These are phyloP conservation scores for Senna siamea DNA, from an alignment of 306 rosid genomes.

Conservation along the genomic window DNA sequence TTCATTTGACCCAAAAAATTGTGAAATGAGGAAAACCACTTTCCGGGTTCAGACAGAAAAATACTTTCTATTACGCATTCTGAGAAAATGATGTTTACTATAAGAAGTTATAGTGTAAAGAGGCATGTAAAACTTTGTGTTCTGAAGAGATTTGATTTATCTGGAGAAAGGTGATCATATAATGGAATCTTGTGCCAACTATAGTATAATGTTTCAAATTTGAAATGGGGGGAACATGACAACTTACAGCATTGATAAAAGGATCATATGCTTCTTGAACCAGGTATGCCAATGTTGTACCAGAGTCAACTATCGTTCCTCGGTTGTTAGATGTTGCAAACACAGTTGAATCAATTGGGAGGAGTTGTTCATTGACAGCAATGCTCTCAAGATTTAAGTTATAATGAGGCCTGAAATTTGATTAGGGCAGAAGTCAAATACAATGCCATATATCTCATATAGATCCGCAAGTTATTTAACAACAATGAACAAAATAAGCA, in stretches of 20 bases:
- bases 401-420: conserved; percentile 84
- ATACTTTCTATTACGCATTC: neutral
- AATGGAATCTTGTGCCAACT: neutral
- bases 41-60: conserved; percentile 11
- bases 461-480: conserved; percentile 14
- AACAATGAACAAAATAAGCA: conserved; percentile 28
- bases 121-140: neutral
- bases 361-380: conserved; percentile 73
- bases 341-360: conserved; percentile 75
- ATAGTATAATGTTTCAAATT: conserved; percentile 22
- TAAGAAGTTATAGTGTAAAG: neutral
- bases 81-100: neutral
- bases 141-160: neutral
- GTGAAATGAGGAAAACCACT: neutral
- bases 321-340: conserved; percentile 69
- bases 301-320: conserved; percentile 91
- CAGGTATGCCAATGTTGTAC: conserved; percentile 90
- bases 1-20: neutral
- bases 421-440: conserved; percentile 39
- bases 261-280: conserved; percentile 90
- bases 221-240: neutral
- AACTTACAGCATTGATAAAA: conserved; percentile 79
- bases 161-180: neutral
- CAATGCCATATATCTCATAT: conserved; percentile 32
- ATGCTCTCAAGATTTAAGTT: conserved; percentile 87